Percentiles rank a stretch among this genome's conserved stretches.
These are phyloP conservation scores for Kappamyces sp. DNA, from an alignment of 192 early-diverging fungal genomes.

Conservation along the genomic window DNA sequence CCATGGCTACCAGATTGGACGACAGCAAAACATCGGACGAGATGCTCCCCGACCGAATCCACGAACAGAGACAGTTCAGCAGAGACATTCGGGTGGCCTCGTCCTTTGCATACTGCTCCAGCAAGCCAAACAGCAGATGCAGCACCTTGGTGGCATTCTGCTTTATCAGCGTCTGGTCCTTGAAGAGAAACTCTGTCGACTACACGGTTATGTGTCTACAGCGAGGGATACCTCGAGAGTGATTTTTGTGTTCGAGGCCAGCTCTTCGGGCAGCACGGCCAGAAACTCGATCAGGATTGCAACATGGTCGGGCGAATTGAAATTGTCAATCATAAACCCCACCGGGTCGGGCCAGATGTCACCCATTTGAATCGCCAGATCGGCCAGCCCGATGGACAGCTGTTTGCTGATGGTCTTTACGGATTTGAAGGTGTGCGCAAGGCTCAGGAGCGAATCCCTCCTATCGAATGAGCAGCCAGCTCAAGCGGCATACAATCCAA, in stretches of 20 bases:
- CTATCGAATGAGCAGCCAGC: constrained; percentile 22
- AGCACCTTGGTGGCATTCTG: constrained; percentile 63
- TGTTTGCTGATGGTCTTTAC: constrained; percentile 67
- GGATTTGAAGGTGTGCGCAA: constrained; percentile 49
- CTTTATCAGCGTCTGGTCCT: constrained; percentile 57
- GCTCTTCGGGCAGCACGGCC: constrained; percentile 82
- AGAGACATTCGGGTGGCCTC: constrained; percentile 10
- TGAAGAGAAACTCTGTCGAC: constrained; percentile 53
- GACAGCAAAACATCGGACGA: constrained; percentile 50
- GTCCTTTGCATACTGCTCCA: background rate
- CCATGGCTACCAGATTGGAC: constrained; percentile 61
- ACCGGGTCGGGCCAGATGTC: constrained; percentile 76
- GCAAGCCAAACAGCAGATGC: constrained; percentile 55
- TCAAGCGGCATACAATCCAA: constrained; percentile 20
- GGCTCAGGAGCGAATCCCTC: constrained; percentile 71
- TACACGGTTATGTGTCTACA: constrained; percentile 15
- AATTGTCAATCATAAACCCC: constrained; percentile 61
- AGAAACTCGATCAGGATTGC: constrained; percentile 72
- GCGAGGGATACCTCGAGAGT: constrained; percentile 17
- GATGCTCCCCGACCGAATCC: constrained; percentile 80
- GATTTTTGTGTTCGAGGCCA: constrained; percentile 57
- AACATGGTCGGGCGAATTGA: constrained; percentile 53
- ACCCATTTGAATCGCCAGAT: constrained; percentile 69
- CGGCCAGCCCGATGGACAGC: constrained; percentile 76
- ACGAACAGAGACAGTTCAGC: constrained; percentile 68